A percentile compares a stretch with the other conserved stretches of the same genome.
Evolutionary conservation across 2,329 filamentous ascomycete genomes (phyloP).

Genomic region (Xylaria digitata): DNA sequence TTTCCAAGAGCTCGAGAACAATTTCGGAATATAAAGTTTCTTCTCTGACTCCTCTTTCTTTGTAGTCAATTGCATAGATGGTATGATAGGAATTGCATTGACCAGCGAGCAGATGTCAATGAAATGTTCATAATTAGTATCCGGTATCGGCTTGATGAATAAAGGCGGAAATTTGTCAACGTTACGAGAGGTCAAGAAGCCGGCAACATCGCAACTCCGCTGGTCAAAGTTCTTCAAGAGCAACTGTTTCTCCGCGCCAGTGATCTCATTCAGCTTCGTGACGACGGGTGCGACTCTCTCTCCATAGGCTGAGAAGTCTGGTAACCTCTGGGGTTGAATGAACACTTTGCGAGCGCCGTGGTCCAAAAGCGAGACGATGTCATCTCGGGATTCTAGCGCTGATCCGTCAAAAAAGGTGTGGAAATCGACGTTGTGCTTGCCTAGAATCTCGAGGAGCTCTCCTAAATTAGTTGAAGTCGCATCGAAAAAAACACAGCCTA

Average conservation of each 20-base stretch:
- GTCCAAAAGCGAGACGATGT: slow-evolving; percentile 84
- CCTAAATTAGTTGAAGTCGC: slow-evolving; percentile 57
- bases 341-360: slow-evolving; percentile 87
- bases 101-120: slow-evolving; percentile 61
- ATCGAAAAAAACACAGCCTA: slow-evolving; percentile 69
- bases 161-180: slow-evolving; percentile 59
- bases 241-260: slow-evolving; percentile 62
- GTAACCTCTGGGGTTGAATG: slow-evolving; percentile 76
- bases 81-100: slow-evolving; percentile 77
- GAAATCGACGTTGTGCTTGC: slow-evolving; percentile 62
- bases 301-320: slow-evolving; percentile 66
- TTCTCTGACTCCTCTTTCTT: slow-evolving; percentile 68
- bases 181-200: slow-evolving; percentile 60
- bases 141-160: slow-evolving; percentile 64
- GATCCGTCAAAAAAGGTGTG: slow-evolving; percentile 82
- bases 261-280: slow-evolving; percentile 57
- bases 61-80: slow-evolving; percentile 76
- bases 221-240: slow-evolving; percentile 65
- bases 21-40: slow-evolving; percentile 72
- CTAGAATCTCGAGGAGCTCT: slow-evolving; percentile 60
- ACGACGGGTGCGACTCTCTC: slow-evolving; percentile 66
- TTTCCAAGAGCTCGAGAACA: slow-evolving; percentile 80
- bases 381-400: slow-evolving; percentile 72
- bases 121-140: slow-evolving; percentile 59
- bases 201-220: slow-evolving; percentile 53